Evolutionary conservation across 495 filamentous ascomycete species (phyloP).

Genomic region (Penicillium canescens): DNA sequence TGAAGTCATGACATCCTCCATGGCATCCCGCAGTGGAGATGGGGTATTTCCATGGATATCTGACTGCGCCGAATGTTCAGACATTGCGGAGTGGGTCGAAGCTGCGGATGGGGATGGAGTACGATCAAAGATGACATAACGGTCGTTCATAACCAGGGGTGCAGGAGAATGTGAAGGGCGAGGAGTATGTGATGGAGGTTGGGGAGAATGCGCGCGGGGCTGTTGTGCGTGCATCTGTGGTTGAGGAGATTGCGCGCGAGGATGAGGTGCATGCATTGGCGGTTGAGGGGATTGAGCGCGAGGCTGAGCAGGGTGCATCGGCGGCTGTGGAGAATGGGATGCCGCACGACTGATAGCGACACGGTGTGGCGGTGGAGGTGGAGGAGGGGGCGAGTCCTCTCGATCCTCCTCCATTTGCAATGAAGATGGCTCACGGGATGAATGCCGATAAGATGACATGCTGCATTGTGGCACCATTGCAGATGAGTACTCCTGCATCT

Average conservation of each 20-base stretch:
- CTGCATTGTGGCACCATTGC: neutral
- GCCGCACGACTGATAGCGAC: constrained; percentile 29
- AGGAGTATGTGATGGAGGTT: constrained; percentile 17
- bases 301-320: constrained; percentile 3
- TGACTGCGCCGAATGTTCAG: constrained; percentile 56
- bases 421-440: constrained; percentile 7
- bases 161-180: constrained; percentile 34
- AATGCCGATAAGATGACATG: neutral
- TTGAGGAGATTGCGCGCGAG: constrained; percentile 3
- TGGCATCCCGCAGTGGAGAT: constrained; percentile 86
- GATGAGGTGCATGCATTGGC: neutral
- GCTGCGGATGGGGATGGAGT: constrained; percentile 58
- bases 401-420: constrained; percentile 32
- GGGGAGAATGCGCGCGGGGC: constrained; percentile 12
- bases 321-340: constrained; percentile 5
- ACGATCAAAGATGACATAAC: constrained; percentile 47
- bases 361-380: constrained; percentile 43
- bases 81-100: constrained; percentile 53
- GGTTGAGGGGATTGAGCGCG: constrained; percentile 10
- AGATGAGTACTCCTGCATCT: constrained; percentile 20
- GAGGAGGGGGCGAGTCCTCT: constrained; percentile 48
- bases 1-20: constrained; percentile 98
- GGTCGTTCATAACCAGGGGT: constrained; percentile 50
- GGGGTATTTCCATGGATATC: constrained; percentile 72
- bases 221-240: constrained; percentile 4